Conservation (phyloP, 2,329 filamentous ascomycete species). For the Fusarium secorum region DNA sequence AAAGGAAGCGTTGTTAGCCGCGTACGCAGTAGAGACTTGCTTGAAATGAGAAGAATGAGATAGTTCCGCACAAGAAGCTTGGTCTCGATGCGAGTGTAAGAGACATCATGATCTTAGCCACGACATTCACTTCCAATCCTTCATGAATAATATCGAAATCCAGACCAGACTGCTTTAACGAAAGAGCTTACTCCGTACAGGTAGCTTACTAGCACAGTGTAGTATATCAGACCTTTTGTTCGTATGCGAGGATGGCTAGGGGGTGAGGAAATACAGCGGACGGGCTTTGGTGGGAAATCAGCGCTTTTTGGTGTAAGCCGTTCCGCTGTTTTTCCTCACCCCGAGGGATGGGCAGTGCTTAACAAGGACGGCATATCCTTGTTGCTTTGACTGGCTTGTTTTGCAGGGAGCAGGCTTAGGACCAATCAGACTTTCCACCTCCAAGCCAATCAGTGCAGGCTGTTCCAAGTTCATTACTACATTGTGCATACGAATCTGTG, state of each 20-base stretch:
- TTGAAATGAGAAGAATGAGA: not conserved
- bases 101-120: not conserved
- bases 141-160: not conserved
- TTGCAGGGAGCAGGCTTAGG: constrained; percentile 11
- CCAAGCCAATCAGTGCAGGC: constrained; percentile 23
- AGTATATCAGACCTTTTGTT: not conserved
- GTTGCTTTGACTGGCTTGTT: constrained; percentile 25
- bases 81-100: not conserved
- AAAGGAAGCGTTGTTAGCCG: not conserved
- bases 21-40: not conserved
- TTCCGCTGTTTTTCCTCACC: too few species aligned
- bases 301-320: too few species aligned
- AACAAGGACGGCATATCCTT: constrained; percentile 16
- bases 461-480: constrained; percentile 8
- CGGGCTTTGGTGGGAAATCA: too few species aligned
- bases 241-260: constrained; percentile 14
- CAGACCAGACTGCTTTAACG: not conserved
- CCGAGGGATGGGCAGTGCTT: not conserved
- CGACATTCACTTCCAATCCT: not conserved
- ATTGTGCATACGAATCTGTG: not conserved
- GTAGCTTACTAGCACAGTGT: not conserved
- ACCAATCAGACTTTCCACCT: constrained; percentile 7
- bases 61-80: not conserved
- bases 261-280: too few species aligned
- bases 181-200: not conserved